These are phyloP conservation scores for Holtermannia corniformis DNA, from an alignment of 768 basidiomycete genomes.

Conservation along the genomic window DNA sequence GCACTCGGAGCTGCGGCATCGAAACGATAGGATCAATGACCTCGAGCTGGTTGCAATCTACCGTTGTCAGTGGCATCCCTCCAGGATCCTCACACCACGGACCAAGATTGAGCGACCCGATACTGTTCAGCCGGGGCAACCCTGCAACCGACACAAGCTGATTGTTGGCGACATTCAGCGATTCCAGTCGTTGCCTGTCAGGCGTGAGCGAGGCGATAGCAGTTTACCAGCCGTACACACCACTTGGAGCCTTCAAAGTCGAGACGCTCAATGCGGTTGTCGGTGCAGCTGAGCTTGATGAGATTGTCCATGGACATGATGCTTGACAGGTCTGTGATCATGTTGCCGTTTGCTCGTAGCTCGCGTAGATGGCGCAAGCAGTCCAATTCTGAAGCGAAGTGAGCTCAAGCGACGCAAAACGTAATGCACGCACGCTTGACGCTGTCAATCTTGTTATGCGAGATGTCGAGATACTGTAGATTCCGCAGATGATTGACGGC, in stretches of 20 bases:
- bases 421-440: constrained; percentile 58
- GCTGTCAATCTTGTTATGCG: constrained; percentile 78
- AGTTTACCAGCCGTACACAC: constrained; percentile 45
- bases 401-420: neutral
- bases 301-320: constrained; percentile 70
- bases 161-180: constrained; percentile 74
- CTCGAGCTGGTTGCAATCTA: constrained; percentile 64
- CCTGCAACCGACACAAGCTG: constrained; percentile 53
- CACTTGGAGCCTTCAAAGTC: constrained; percentile 60
- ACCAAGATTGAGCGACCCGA: constrained; percentile 78
- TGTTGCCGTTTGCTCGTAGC: constrained; percentile 80
- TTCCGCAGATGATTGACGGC: constrained; percentile 79
- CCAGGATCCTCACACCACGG: constrained; percentile 39
- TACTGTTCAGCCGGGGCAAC: constrained; percentile 45
- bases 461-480: constrained; percentile 82
- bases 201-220: constrained; percentile 6
- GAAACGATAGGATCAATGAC: constrained; percentile 44
- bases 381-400: constrained; percentile 54
- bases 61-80: neutral
- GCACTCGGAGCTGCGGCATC: constrained; percentile 66
- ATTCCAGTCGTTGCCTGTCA: constrained; percentile 54
- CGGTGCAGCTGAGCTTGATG: constrained; percentile 69
- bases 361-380: constrained; percentile 79
- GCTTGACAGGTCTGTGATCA: constrained; percentile 62
- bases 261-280: constrained; percentile 57